phyloP scores from a whole-genome alignment of 2,329 filamentous ascomycete species.

The Aspergillus quadricinctus region DNA sequence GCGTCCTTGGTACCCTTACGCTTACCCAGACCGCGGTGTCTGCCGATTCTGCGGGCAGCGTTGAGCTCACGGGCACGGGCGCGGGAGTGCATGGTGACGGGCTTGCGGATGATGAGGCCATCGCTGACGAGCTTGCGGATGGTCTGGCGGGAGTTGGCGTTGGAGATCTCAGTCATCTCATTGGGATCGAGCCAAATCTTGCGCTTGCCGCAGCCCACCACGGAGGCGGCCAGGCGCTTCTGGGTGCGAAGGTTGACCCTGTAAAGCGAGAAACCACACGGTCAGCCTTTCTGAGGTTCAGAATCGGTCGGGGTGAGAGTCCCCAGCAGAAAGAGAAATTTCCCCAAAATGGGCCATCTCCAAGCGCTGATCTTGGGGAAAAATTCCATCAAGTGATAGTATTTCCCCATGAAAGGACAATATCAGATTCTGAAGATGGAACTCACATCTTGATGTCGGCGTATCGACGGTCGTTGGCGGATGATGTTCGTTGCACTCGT shows the following conservation, averaged over 20 bases:
- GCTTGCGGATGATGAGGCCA: slow-evolving; percentile 99
- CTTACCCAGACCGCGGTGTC: slow-evolving; percentile 99
- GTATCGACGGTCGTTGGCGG: slow-evolving; percentile 45
- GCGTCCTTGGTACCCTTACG: slow-evolving; percentile 99
- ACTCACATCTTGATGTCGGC: slow-evolving; percentile 46
- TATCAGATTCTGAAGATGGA: slow-evolving; percentile 23
- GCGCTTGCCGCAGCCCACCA: slow-evolving; percentile 98
- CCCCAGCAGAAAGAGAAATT: background rate
- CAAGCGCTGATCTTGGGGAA: slow-evolving; percentile 6
- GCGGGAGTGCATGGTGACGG: slow-evolving; percentile 99
- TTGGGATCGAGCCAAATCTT: slow-evolving; percentile 99
- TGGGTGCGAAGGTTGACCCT: slow-evolving; percentile 99
- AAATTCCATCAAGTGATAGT: slow-evolving; percentile 16
- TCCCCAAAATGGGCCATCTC: slow-evolving; percentile 6
- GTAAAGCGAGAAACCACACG: slow-evolving; percentile 30
- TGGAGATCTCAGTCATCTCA: slow-evolving; percentile 98
- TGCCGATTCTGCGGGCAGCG: slow-evolving; percentile 87
- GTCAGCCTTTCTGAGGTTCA: slow-evolving; percentile 28
- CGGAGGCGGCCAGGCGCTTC: slow-evolving; percentile 98
- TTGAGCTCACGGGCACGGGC: slow-evolving; percentile 92
- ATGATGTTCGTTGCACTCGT: slow-evolving; percentile 41
- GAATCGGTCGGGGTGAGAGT: slow-evolving; percentile 10
- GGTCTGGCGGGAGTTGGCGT: slow-evolving; percentile 99
- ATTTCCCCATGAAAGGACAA: slow-evolving; percentile 13
- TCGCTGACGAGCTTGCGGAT: slow-evolving; percentile 99